Evolutionary conservation across 106 monocot genomes (phyloP), one percentile per base, ranked within the genome.

Genomic region (Cymbidium sinense): DNA sequence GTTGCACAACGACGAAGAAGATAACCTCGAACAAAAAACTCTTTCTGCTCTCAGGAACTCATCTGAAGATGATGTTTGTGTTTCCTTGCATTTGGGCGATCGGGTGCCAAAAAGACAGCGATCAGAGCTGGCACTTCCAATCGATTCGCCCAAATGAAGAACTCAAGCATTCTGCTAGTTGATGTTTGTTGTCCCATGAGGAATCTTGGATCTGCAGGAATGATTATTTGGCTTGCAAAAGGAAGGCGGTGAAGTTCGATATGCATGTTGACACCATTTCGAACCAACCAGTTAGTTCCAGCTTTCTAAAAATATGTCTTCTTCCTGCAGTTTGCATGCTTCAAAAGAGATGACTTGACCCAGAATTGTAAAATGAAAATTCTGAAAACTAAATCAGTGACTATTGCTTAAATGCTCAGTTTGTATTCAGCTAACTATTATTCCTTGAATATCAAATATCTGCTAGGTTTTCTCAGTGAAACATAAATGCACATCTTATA

Each of bases 41-140:
- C 89, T 90, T 34, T 89, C 89, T 33, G 81, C 81, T 44, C 77
- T 92, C 23, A 76, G 77, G 44, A 81, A 85, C 78, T 86, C 85
- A 25, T 82, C 86, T 0, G 92, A 92, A 37, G 95, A 92, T 74
- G 95, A 95, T 43, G 64, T 86, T 29, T 84, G 75, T 28, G 83
- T 92, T 70, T 89, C 92, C 50, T 81, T 95, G 76, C 90, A 88
- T 47, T 73, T 95, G 73, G 92, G 95, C 2, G 95, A 95, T 64
- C 80, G 88, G 52, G 88, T 81, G 73, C 83, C 78, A 11, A 95
- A 95, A 78, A 81, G 89, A 43, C 88, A 71, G 71, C 86, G 83
- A 13, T 78, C 84, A 15, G 91, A 88, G 18, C 67, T 33, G 1
- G 29, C 15, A 17, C 31, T 17, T 15, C 0, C 71, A 7, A 71